Evolutionary conservation across 2,329 filamentous ascomycete species (phyloP).

Genomic region (Neonectria faginata): DNA sequence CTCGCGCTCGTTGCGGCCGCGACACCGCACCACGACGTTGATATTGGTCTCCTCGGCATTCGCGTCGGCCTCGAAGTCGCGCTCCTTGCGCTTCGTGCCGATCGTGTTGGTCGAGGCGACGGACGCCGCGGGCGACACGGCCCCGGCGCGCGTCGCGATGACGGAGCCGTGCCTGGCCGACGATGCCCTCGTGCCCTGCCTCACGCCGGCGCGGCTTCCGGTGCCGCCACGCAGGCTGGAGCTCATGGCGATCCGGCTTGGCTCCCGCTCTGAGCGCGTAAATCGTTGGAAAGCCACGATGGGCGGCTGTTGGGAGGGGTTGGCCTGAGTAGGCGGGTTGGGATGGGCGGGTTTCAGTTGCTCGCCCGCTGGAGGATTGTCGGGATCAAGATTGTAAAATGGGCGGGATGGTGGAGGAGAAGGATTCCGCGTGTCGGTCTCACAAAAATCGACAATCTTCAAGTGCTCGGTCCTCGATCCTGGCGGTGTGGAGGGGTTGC

Average conservation of each 20-base stretch:
- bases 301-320: conserved; percentile 36
- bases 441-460: conserved; percentile 26
- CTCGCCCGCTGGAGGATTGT: background rate
- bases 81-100: conserved; percentile 85
- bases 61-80: conserved; percentile 78
- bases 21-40: conserved; percentile 94
- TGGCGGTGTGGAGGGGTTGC: conserved; percentile 42
- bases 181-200: conserved; percentile 41
- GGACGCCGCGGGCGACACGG: conserved; percentile 78
- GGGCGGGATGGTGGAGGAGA: conserved; percentile 3
- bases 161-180: conserved; percentile 42
- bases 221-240: conserved; percentile 45
- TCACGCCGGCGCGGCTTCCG: conserved; percentile 42
- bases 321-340: conserved; percentile 23
- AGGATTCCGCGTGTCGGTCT: conserved; percentile 2
- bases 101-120: conserved; percentile 68
- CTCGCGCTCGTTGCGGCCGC: conserved; percentile 92
- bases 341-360: background rate
- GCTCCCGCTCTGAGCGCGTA: conserved; percentile 54
- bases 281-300: conserved; percentile 52
- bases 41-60: conserved; percentile 90
- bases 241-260: conserved; percentile 50
- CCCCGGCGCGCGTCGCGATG: conserved; percentile 48
- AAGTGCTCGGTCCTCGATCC: conserved; percentile 27
- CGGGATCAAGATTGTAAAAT: background rate